Percentiles rank a stretch among this genome's conserved stretches.
These are phyloP conservation scores for Solanum piurae DNA, from an alignment of 257 asterid species.

Conservation along the genomic window DNA sequence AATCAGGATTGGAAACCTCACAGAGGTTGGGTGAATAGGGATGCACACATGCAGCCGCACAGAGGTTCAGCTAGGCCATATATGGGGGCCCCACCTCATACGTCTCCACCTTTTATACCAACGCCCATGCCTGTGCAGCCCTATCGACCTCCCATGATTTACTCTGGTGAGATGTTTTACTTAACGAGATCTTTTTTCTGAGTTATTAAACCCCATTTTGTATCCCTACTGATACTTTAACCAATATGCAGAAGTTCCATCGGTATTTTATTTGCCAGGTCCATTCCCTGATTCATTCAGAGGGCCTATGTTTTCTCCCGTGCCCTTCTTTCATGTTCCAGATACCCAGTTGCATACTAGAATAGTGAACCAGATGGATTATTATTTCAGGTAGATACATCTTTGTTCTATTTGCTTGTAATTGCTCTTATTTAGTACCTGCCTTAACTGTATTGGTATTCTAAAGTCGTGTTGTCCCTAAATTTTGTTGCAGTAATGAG, in stretches of 20 bases:
- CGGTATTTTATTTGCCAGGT: constrained; percentile 32
- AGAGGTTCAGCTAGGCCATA: constrained; percentile 44
- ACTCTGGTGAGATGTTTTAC: constrained; percentile 40
- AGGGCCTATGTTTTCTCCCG: constrained; percentile 37
- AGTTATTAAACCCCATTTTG: background rate
- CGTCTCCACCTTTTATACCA: constrained; percentile 26
- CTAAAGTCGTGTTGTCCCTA: background rate
- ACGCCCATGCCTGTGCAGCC: constrained; percentile 33
- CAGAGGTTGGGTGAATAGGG: constrained; percentile 52
- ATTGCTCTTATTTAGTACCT: background rate
- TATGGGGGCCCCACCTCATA: constrained; percentile 28
- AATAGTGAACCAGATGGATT: constrained; percentile 57
- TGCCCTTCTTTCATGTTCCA: constrained; percentile 20
- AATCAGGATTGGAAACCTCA: constrained; percentile 36
- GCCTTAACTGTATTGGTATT: background rate
- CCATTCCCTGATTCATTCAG: constrained; percentile 44
- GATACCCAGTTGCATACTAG: constrained; percentile 48
- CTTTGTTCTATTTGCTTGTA: background rate
- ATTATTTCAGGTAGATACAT: constrained; percentile 55
- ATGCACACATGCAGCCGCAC: constrained; percentile 35
- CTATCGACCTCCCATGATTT: constrained; percentile 30
- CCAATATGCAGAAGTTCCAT: constrained; percentile 43
- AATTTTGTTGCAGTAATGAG: constrained; percentile 18
- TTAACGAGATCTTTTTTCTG: background rate
- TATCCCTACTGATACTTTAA: constrained; percentile 5